Percentiles rank a stretch among this genome's conserved stretches.
Evolutionary conservation across 352 stramenopile species (phyloP).

Genomic region (Phytophthora sp.): DNA sequence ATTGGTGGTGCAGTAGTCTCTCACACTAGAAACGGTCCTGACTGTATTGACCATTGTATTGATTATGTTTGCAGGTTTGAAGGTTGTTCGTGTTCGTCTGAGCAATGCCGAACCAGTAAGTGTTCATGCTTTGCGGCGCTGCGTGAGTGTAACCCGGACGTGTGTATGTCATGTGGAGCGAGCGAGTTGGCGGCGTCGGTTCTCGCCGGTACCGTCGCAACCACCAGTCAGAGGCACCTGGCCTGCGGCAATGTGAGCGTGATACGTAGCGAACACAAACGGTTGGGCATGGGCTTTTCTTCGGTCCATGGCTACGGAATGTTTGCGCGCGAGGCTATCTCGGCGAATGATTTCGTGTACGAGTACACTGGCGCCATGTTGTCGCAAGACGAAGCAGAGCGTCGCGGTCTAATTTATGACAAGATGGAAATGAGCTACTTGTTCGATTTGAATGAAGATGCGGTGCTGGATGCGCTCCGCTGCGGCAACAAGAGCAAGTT

Average conservation of each 20-base stretch:
- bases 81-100: constrained; percentile 50
- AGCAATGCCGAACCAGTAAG: constrained; percentile 51
- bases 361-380: constrained; percentile 65
- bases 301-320: constrained; percentile 60
- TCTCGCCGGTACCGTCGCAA: no score
- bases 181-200: constrained; percentile 40
- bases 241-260: constrained; percentile 37
- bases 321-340: constrained; percentile 54
- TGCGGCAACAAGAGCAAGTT: constrained; percentile 94
- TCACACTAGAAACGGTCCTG: neutral
- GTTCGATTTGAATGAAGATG: constrained; percentile 92
- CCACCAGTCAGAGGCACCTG: neutral
- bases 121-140: constrained; percentile 60
- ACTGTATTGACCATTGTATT: constrained; percentile 4
- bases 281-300: constrained; percentile 52
- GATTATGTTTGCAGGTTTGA: constrained; percentile 43
- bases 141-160: constrained; percentile 66
- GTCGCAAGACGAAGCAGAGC: constrained; percentile 66
- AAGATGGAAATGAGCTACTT: constrained; percentile 84
- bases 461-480: constrained; percentile 86
- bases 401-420: constrained; percentile 81
- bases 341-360: constrained; percentile 59
- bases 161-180: constrained; percentile 54
- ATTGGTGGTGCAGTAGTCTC: neutral
- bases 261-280: constrained; percentile 34